Base-by-base conservation (phyloP, 2,329 filamentous ascomycete genomes). In the Curvularia eragrostidis region DNA sequence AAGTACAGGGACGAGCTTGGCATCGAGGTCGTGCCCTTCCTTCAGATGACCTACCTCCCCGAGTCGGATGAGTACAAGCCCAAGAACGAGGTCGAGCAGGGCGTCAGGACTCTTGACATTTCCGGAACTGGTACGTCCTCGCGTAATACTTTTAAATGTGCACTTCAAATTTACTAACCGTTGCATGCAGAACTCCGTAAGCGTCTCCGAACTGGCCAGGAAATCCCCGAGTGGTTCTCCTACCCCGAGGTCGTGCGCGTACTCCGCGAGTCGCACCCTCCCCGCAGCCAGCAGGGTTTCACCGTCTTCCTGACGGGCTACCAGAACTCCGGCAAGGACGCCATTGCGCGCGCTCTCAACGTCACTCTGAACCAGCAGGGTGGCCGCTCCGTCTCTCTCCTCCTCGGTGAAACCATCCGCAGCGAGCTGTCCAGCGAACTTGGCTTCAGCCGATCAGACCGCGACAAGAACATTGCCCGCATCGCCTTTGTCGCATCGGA, bases 211-310 rank as follows among this genome's bases (percentile, higher is more conserved):
- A 96, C 90, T 60, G 95, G 95, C 69, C 91, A 91, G 71, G 92
- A 96, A 70, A 99, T 99, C 71, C 95, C 95, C 69, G 93, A 96
- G 80, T 99, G 95, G 95, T 99, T 99, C 86, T 98, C 95, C 30
- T 99, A 99, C 84, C 94, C 95, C 62, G 95, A 99, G 83, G 95
- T 99, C 69, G 95, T 99, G 81, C 89, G 88, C 79, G 95, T 98
- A 48, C 89, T 99, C 62, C 89, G 95, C 73, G 93, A 99, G 83
- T 96, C 94, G 69, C 95, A 98, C 84, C 95, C 94, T 48, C 88
- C 96, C 50, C 91, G 95, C 67, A 89, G 87, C 71, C 86, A 89
- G 75, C 96, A 99, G 84, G 95, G 95, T 64, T 99, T 99, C 87
- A 98, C 95, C 63, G 86, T 99, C 80, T 97, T 99, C 88, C 85